Percentiles rank a stretch among this genome's conserved stretches.
Conservation (phyloP, 2,329 filamentous ascomycete species). For the Mycosphaerella sp. region DNA sequence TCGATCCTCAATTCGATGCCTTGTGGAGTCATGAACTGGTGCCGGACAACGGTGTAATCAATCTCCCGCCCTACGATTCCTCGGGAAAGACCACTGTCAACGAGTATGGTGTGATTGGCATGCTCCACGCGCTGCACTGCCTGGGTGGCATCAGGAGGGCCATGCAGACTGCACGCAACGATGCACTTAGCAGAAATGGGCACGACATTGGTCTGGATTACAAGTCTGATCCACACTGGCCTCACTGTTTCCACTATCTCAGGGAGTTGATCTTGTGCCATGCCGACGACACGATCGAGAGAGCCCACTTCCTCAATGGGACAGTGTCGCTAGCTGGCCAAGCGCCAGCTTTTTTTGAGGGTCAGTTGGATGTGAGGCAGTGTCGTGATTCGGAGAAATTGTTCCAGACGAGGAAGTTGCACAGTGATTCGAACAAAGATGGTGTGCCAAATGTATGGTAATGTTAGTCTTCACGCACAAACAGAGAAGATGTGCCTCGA, state of each 20-base stretch:
- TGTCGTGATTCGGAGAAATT: slow-evolving; percentile 3
- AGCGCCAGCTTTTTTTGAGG: slow-evolving; percentile 3
- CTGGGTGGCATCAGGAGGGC: slow-evolving; percentile 9
- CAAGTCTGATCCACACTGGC: slow-evolving; percentile 11
- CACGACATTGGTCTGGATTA: slow-evolving; percentile 9
- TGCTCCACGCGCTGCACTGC: slow-evolving; percentile 13
- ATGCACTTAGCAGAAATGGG: slow-evolving; percentile 2
- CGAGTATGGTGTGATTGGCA: slow-evolving; percentile 11
- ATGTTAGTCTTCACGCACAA: neutral
- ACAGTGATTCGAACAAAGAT: slow-evolving; percentile 4
- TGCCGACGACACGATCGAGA: slow-evolving; percentile 12
- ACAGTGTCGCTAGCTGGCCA: neutral
- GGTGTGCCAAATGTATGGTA: slow-evolving; percentile 3
- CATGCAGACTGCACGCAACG: slow-evolving; percentile 8
- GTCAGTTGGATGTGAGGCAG: slow-evolving; percentile 1
- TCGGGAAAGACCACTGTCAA: slow-evolving; percentile 4
- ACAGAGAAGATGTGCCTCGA: neutral
- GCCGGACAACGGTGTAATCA: slow-evolving; percentile 7
- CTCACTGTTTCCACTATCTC: slow-evolving; percentile 10
- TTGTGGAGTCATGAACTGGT: slow-evolving; percentile 8
- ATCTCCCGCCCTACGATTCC: slow-evolving; percentile 9
- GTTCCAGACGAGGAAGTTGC: slow-evolving; percentile 3
- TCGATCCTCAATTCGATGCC: slow-evolving; percentile 9
- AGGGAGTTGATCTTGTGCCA: slow-evolving; percentile 8
- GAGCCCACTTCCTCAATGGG: slow-evolving; percentile 4